Percentiles rank a stretch among this genome's conserved stretches.
Evolutionary conservation across 495 filamentous ascomycete species (phyloP).

Genomic region (Pyrenopolyporus hunteri): DNA sequence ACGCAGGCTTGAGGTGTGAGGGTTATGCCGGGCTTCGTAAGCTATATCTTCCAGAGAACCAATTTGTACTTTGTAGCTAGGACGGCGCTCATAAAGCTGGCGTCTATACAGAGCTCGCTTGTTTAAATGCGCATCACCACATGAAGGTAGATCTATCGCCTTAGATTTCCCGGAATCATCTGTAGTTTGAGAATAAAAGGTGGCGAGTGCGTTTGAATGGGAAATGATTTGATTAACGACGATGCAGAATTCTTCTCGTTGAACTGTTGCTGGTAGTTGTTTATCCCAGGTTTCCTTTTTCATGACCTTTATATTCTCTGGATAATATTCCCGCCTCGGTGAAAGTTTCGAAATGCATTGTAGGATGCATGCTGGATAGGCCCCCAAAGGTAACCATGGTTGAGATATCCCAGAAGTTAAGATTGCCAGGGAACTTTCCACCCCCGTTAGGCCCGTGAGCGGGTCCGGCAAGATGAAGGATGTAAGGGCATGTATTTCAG

Average conservation of each 20-base stretch:
- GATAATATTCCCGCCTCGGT: slow-evolving; percentile 62
- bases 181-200: slow-evolving; percentile 37
- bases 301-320: slow-evolving; percentile 54
- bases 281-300: slow-evolving; percentile 56
- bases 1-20: slow-evolving; percentile 15
- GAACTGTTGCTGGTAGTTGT: slow-evolving; percentile 53
- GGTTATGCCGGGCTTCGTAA: slow-evolving; percentile 35
- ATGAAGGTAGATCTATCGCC: neutral
- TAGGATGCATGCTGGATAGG: neutral
- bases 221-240: slow-evolving; percentile 50
- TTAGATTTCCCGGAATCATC: neutral
- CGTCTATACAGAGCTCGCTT: slow-evolving; percentile 47
- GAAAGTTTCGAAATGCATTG: slow-evolving; percentile 54
- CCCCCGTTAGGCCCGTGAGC: slow-evolving; percentile 62
- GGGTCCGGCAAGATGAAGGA: slow-evolving; percentile 62
- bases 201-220: slow-evolving; percentile 44
- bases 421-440: slow-evolving; percentile 60
- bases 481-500: slow-evolving; percentile 64
- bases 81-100: slow-evolving; percentile 45
- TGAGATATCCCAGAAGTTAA: slow-evolving; percentile 57
- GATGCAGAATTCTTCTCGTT: slow-evolving; percentile 55
- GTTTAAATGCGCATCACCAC: slow-evolving; percentile 36
- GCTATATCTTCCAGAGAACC: neutral
- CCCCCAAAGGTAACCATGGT: slow-evolving; percentile 46
- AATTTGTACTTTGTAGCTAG: slow-evolving; percentile 2